These are phyloP conservation scores for Epichloe coenophiala DNA, from an alignment of 2,329 filamentous ascomycete species.

Conservation along the genomic window DNA sequence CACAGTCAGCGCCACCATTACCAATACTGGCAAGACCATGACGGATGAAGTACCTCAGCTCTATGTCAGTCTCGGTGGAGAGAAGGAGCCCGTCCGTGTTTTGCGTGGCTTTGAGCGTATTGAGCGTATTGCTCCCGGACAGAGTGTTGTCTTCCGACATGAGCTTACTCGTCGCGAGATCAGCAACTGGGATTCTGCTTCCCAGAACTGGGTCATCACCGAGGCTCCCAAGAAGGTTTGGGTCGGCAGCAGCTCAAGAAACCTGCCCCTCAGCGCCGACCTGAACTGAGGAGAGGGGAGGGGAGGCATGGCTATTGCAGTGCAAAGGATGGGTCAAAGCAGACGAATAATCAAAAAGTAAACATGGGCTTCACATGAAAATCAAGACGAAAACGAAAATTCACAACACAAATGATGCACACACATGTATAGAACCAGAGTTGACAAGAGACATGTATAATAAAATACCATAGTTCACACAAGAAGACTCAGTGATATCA, in stretches of 20 bases:
- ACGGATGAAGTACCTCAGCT: conserved; percentile 66
- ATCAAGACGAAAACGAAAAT: background rate
- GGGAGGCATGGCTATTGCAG: background rate
- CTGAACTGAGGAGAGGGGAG: background rate
- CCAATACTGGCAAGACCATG: conserved; percentile 51
- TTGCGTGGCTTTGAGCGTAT: conserved; percentile 76
- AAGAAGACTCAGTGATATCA: too few species aligned
- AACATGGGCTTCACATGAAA: background rate
- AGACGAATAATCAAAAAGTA: background rate
- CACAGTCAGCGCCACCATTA: conserved; percentile 52
- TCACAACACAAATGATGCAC: too few species aligned
- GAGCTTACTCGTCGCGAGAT: conserved; percentile 67
- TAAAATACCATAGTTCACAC: too few species aligned
- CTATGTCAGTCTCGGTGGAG: conserved; percentile 70
- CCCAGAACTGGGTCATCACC: conserved; percentile 74
- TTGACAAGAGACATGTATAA: background rate
- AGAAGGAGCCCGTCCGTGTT: conserved; percentile 50
- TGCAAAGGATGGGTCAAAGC: background rate
- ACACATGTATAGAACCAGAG: background rate
- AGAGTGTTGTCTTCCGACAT: conserved; percentile 50
- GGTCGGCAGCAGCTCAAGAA: conserved; percentile 41
- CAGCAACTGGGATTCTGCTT: conserved; percentile 67
- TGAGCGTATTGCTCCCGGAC: conserved; percentile 51
- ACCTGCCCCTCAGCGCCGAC: conserved; percentile 30
- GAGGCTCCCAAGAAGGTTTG: conserved; percentile 37